Evolutionary conservation across 495 filamentous ascomycete species (phyloP).

Genomic region (Penicillium daleae): DNA sequence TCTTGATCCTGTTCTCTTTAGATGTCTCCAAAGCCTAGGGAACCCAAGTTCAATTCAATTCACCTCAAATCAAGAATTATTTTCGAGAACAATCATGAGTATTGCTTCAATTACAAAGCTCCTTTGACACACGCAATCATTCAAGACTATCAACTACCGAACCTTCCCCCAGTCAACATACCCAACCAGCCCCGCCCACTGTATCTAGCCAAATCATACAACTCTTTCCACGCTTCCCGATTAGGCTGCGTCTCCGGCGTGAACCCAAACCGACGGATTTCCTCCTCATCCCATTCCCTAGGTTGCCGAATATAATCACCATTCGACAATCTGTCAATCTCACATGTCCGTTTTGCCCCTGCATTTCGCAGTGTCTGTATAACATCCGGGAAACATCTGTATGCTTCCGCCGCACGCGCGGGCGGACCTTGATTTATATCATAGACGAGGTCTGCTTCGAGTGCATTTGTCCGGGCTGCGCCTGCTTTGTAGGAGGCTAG

Average conservation of each 20-base stretch:
- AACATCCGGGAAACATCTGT: constrained; percentile 15
- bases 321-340: constrained; percentile 10
- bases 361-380: constrained; percentile 15
- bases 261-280: constrained; percentile 10
- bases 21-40: neutral
- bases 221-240: constrained; percentile 4
- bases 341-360: constrained; percentile 18
- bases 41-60: no score
- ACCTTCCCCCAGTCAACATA: neutral
- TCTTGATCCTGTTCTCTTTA: neutral
- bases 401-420: constrained; percentile 17
- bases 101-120: neutral
- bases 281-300: constrained; percentile 10
- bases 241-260: constrained; percentile 17
- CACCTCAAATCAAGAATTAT: neutral
- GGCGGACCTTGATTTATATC: constrained; percentile 19
- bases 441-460: constrained; percentile 15
- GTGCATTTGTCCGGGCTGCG: neutral
- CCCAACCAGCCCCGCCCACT: constrained; percentile 9
- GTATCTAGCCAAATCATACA: constrained; percentile 17
- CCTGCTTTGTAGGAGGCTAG: constrained; percentile 18
- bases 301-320: constrained; percentile 20
- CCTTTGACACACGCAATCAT: neutral
- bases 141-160: neutral
- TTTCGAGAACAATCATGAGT: neutral